phyloP scores from a whole-genome alignment of 1,284 basidiomycete species.

The Ustilago lituana region DNA sequence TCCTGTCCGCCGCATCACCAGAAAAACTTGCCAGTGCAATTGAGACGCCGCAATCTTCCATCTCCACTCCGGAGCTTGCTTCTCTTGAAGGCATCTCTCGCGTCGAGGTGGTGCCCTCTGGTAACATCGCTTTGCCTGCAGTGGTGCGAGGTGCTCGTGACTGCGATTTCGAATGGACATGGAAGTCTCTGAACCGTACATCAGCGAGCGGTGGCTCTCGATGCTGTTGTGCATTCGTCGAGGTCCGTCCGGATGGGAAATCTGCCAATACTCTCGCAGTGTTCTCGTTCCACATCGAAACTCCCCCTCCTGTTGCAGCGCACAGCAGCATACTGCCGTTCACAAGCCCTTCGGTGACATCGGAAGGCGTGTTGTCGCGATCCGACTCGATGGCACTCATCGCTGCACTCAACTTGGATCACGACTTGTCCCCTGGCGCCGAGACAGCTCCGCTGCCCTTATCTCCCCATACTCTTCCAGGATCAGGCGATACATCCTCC shows the following conservation, averaged over 20 bases:
- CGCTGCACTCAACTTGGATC: slow-evolving; percentile 27
- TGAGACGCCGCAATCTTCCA: slow-evolving; percentile 17
- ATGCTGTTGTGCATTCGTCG: slow-evolving; percentile 51
- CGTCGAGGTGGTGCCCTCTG: slow-evolving; percentile 22
- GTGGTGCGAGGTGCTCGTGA: slow-evolving; percentile 33
- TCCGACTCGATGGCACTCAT: slow-evolving; percentile 34
- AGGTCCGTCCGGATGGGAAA: slow-evolving; percentile 14
- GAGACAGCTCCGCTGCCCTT: not conserved
- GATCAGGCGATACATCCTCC: not conserved
- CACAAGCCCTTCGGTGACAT: not conserved
- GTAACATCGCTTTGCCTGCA: not conserved
- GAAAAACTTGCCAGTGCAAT: slow-evolving; percentile 23
- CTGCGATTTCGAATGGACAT: slow-evolving; percentile 50
- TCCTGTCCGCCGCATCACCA: slow-evolving; percentile 31
- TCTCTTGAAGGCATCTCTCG: slow-evolving; percentile 43
- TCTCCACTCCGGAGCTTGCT: slow-evolving; percentile 28
- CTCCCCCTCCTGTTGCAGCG: slow-evolving; percentile 5
- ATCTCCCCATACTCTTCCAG: not conserved
- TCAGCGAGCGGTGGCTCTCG: not conserved
- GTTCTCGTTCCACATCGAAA: slow-evolving; percentile 34
- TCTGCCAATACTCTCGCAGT: slow-evolving; percentile 26
- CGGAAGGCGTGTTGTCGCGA: slow-evolving; percentile 4
- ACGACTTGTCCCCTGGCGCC: not conserved
- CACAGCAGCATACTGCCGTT: not conserved
- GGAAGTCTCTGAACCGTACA: slow-evolving; percentile 26